Evolutionary conservation across 352 stramenopile genomes (phyloP), one percentile per base, ranked within the genome.

Genomic region (Pythium dissotocum): DNA sequence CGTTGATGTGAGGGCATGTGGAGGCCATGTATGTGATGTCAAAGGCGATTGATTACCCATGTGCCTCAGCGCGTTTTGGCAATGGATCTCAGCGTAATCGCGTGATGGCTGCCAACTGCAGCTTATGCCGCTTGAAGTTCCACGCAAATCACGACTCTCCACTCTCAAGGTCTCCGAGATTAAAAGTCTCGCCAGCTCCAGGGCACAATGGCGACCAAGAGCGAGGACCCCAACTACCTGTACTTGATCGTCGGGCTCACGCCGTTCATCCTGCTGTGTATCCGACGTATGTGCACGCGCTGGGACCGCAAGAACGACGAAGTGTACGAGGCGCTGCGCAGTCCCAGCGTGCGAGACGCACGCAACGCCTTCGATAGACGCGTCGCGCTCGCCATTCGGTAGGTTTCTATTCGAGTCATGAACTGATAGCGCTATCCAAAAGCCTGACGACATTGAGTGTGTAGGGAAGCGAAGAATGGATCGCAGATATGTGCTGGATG

Each of bases 231-330:
- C 9, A 58, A 63, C 52, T 58, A 58, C 28, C 16, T 71, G 13
- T 71, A 71, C 58, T 48, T 65, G 16, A n/a, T 63, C 14, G 38
- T 71, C 16, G 65, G 49, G 14, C 33, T 70, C 21, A 40, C 58
- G 56, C 63, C 63, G 35, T 65, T 70, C 56, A n/a, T 70, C 9
- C 30, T 70, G 44, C 63, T 70, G 12, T 61, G 44, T 35, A n/a
- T 70, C 33, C 63, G 63, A 7, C 35, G 56, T n/a, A 18, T 67
- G 36, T 59, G 65, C 52, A 53, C 65, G 26, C 62, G 58, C 26
- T 71, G 65, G 65, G 65, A 71, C 65, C 66, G 65, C 40, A 71
- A 71, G 59, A 72, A 67, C 52, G 58, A 64, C 58, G n/a, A 66
- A 13, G 65, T 71, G 24, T 71, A 71, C 65, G 65, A 65, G 40